Percentiles rank a stretch among this genome's conserved stretches.
phyloP scores from a whole-genome alignment of 2,329 filamentous ascomycete species.

The Alternaria sp. region DNA sequence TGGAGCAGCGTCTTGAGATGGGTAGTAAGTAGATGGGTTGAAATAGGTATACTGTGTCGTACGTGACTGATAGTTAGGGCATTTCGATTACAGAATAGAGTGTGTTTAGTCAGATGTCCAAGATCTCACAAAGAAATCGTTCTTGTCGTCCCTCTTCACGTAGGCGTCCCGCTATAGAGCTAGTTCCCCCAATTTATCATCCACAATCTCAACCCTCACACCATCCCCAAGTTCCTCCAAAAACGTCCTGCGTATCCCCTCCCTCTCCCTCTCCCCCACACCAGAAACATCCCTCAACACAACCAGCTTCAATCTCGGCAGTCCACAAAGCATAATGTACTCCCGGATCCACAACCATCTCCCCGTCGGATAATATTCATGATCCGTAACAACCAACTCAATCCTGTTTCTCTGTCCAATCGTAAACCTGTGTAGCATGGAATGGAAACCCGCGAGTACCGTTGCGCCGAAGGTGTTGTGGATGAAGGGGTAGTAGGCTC shows the following conservation, averaged over 20 bases:
- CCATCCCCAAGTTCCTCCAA: not conserved
- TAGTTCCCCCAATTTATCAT: not conserved
- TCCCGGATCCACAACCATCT: not conserved
- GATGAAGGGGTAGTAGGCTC: not conserved
- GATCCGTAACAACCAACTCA: not conserved
- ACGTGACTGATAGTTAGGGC: fast-evolving
- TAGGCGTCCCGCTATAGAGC: not conserved
- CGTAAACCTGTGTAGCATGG: not conserved
- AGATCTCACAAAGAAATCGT: not conserved
- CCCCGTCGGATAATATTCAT: not conserved
- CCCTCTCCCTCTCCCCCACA: not conserved
- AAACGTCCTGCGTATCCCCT: not conserved
- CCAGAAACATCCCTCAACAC: not conserved
- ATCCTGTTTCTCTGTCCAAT: not conserved
- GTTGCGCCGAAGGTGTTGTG: not conserved
- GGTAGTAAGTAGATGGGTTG: not conserved
- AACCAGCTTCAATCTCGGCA: not conserved
- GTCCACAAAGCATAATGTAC: not conserved
- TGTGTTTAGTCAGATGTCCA: not conserved
- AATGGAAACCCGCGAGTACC: not conserved
- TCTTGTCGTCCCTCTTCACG: not conserved
- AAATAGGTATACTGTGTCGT: fast-evolving
- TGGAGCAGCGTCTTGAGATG: not conserved
- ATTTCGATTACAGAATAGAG: fast-evolving
- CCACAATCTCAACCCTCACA: not conserved